Evolutionary conservation across 2,329 filamentous ascomycete species (phyloP), one percentile per base, ranked within the genome.

Genomic region (Pseudocercospora fijiensis): DNA sequence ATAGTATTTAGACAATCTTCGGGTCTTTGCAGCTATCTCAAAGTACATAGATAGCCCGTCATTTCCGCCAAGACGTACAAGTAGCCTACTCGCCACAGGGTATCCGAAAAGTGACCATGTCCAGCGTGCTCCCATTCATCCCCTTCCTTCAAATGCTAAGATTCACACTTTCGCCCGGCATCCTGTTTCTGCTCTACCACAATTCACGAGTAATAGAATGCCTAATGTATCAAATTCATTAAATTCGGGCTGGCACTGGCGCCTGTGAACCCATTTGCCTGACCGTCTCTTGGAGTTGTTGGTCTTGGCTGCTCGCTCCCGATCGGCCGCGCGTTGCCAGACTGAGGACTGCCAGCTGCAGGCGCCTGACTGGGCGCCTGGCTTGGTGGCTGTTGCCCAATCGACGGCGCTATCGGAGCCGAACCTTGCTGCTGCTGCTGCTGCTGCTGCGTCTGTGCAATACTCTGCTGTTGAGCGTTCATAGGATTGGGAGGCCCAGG

Each of bases 181-280:
- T 53, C 49, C 16, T 33, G 20, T 18, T 28, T 16, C 30, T 59
- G 9, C 18, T n/a, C 43, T 30, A 45, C 26, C 26, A 28, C 22
- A 51, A 27, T 27, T 24, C 28, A 30, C 27, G 27, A 20, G 24
- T 22, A 18, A 41, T 24, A 13, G 22, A 26, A 22, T 61, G 18
- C 53, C 64, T 67, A 81, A 71, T 80, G 78, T 65, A 83, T 70
- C 63, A 83, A 67, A 69, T 83, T 82, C 60, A 77, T 76, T 70
- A 83, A 72, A 63, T 77, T 81, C 13, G 81, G 81, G 65, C 79
- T 82, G 11, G 80, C 80, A 65, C 80, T 82, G 13, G 81, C 75
- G 16, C 75, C 75, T 27, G 62, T 61, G 13, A 57, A 60, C 10
- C 69, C 69, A 53, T 70, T 71, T 18, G 61, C 63, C 52, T 69